These are phyloP conservation scores for Termitomyces sp. DNA, from an alignment of 768 basidiomycete species.

Conservation along the genomic window DNA sequence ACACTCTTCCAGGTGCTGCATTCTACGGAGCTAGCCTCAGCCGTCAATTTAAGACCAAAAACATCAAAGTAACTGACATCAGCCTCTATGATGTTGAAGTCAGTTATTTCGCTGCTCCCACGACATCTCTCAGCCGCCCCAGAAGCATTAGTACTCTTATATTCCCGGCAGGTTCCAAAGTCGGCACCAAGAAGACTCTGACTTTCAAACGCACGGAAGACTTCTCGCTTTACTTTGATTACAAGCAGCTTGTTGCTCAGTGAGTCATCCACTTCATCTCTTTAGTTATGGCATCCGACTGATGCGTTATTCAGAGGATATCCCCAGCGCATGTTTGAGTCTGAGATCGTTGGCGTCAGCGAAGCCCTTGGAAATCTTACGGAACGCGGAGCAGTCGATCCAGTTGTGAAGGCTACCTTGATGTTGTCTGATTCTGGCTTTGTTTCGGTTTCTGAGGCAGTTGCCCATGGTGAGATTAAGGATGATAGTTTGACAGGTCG, in stretches of 20 bases:
- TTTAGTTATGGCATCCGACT: neutral
- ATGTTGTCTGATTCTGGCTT: slow-evolving; percentile 86
- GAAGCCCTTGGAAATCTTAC: slow-evolving; percentile 84
- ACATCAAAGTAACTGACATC: slow-evolving; percentile 81
- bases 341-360: slow-evolving; percentile 65
- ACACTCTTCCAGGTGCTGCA: slow-evolving; percentile 56
- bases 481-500: slow-evolving; percentile 73
- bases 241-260: slow-evolving; percentile 64
- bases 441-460: slow-evolving; percentile 72
- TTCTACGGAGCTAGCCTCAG: slow-evolving; percentile 88
- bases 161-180: slow-evolving; percentile 75
- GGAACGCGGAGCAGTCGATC: slow-evolving; percentile 73
- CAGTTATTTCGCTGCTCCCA: slow-evolving; percentile 66
- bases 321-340: slow-evolving; percentile 72
- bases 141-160: slow-evolving; percentile 73
- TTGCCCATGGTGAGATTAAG: slow-evolving; percentile 79
- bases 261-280: slow-evolving; percentile 31
- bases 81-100: slow-evolving; percentile 72
- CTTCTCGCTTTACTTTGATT: slow-evolving; percentile 74
- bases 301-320: slow-evolving; percentile 46
- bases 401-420: slow-evolving; percentile 83
- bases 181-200: slow-evolving; percentile 80
- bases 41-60: slow-evolving; percentile 92
- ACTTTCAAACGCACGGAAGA: slow-evolving; percentile 85
- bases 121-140: slow-evolving; percentile 44